Percentiles rank a stretch among this genome's conserved stretches.
These are phyloP conservation scores for Cytospora paraplurivora DNA, from an alignment of 2,329 filamentous ascomycete species.

Conservation along the genomic window DNA sequence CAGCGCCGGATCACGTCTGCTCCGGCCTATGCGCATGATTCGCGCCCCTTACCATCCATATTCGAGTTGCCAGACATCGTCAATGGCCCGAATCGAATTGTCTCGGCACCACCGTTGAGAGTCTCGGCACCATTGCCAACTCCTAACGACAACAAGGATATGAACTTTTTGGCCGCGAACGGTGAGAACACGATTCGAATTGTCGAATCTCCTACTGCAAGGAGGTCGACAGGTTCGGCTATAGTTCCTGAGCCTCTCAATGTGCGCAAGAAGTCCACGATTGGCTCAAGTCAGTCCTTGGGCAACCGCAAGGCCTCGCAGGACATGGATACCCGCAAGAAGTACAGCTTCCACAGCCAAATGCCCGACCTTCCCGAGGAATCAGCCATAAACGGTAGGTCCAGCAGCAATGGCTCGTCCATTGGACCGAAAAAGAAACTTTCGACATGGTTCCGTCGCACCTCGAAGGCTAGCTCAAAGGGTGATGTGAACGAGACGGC, in stretches of 20 bases:
- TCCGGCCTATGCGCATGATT: conserved; percentile 48
- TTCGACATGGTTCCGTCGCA: conserved; percentile 54
- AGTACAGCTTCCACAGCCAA: conserved; percentile 29
- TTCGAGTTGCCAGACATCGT: conserved; percentile 42
- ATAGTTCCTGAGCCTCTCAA: conserved; percentile 45
- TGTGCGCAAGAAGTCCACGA: conserved; percentile 43
- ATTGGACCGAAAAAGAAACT: conserved; percentile 45
- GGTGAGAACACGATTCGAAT: conserved; percentile 57
- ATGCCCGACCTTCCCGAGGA: conserved; percentile 31
- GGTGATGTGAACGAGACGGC: conserved; percentile 33
- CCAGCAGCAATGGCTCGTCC: conserved; percentile 30
- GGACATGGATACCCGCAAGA: conserved; percentile 34
- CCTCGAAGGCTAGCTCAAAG: conserved; percentile 40
- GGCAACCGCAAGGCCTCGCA: conserved; percentile 2
- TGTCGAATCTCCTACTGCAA: conserved; percentile 51
- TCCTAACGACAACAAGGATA: conserved; percentile 39
- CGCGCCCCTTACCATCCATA: conserved; percentile 51
- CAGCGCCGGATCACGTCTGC: conserved; percentile 55
- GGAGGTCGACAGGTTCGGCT: conserved; percentile 38
- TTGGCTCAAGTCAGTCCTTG: neutral
- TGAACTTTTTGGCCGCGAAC: conserved; percentile 48
- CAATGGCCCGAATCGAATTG: conserved; percentile 44
- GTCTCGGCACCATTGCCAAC: conserved; percentile 23
- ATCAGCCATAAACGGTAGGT: conserved; percentile 23
- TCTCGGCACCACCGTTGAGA: conserved; percentile 47